phyloP scores from a whole-genome alignment of 768 basidiomycete species.

The Kwoniella mangroviensis region DNA sequence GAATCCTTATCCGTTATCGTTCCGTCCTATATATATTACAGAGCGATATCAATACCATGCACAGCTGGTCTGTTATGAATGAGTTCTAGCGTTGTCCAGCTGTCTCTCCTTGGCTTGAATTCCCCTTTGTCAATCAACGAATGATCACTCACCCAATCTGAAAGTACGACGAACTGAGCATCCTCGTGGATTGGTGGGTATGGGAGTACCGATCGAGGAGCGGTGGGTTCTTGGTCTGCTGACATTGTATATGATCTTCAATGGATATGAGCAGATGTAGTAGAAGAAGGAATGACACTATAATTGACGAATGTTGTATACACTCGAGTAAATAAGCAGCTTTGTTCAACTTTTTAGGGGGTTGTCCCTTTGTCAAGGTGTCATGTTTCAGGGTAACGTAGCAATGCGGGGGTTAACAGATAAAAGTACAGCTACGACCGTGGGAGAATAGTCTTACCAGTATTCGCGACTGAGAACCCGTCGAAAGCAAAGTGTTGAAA shows the following conservation, averaged over 20 bases:
- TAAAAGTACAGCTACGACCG: neutral
- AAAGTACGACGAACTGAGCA: constrained; percentile 82
- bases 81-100: no score
- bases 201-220: constrained; percentile 61
- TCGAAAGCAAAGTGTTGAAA: neutral
- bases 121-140: neutral
- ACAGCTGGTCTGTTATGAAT: no score
- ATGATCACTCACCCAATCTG: constrained; percentile 75
- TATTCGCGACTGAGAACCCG: neutral
- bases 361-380: neutral
- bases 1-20: constrained; percentile 92
- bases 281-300: neutral
- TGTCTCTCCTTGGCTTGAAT: no score
- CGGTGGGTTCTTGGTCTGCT: constrained; percentile 3
- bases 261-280: neutral
- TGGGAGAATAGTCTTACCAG: neutral
- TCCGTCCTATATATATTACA: constrained; percentile 54
- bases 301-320: neutral
- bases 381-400: constrained; percentile 9
- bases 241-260: constrained; percentile 41
- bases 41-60: neutral
- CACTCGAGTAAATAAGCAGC: neutral
- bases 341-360: constrained; percentile 4
- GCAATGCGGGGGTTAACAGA: neutral
- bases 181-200: constrained; percentile 79